Conservation (phyloP, 495 filamentous ascomycete species). For the Hyaloscypha variabilis region DNA sequence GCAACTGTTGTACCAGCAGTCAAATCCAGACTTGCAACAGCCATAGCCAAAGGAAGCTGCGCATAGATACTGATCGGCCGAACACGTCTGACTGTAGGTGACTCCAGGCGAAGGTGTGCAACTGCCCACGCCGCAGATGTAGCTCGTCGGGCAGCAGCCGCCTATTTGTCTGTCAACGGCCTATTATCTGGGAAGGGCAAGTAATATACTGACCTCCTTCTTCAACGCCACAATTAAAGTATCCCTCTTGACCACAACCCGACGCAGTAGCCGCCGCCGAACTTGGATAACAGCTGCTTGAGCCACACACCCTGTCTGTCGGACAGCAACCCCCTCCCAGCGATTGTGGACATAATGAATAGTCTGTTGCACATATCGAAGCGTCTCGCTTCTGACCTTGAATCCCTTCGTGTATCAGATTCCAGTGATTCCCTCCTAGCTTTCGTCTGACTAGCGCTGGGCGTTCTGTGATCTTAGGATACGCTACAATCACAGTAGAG, state of each 20-base stretch:
- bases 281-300: constrained; percentile 22
- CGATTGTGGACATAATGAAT: constrained; percentile 25
- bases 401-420: constrained; percentile 29
- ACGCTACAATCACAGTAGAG: constrained; percentile 7
- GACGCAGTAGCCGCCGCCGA: constrained; percentile 24
- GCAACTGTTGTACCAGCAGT: constrained; percentile 24
- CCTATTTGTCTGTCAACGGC: constrained; percentile 19
- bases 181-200: background rate
- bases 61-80: constrained; percentile 16
- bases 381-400: constrained; percentile 31
- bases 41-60: constrained; percentile 25
- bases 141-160: constrained; percentile 30
- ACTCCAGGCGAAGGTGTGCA: constrained; percentile 26
- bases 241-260: constrained; percentile 23
- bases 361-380: constrained; percentile 20
- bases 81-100: constrained; percentile 23
- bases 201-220: constrained; percentile 25
- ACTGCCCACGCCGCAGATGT: constrained; percentile 19
- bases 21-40: constrained; percentile 28
- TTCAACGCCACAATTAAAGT: constrained; percentile 27
- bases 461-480: constrained; percentile 27
- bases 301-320: constrained; percentile 28
- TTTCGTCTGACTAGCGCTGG: constrained; percentile 23
- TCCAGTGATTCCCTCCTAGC: constrained; percentile 27
- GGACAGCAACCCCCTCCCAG: constrained; percentile 32